A percentile compares a stretch with the other conserved stretches of the same genome.
These are phyloP conservation scores for Boletellus deceptivus DNA, from an alignment of 1,284 basidiomycete genomes.

Conservation along the genomic window DNA sequence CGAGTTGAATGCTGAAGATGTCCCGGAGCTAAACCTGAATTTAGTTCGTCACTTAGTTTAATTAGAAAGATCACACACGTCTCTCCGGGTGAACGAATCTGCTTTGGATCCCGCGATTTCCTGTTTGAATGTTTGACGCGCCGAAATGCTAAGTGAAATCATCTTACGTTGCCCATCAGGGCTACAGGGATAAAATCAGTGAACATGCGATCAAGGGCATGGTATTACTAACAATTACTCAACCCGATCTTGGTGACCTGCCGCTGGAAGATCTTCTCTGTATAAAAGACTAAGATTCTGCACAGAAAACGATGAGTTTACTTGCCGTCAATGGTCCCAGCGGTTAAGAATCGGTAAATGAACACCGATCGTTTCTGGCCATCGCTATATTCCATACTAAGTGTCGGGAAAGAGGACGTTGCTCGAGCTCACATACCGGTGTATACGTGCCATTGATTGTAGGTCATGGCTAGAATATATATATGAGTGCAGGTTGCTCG, in stretches of 20 bases:
- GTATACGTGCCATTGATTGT: constrained; percentile 97
- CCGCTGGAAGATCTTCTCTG: constrained; percentile 86
- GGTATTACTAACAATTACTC: constrained; percentile 68
- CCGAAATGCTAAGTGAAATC: not conserved
- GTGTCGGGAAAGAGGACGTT: not conserved
- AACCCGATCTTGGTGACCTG: constrained; percentile 96
- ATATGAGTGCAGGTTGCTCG: not conserved
- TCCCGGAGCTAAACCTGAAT: constrained; percentile 64
- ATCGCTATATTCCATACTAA: constrained; percentile 54
- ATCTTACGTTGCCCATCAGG: constrained; percentile 61
- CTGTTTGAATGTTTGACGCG: constrained; percentile 28
- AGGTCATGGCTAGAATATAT: constrained; percentile 68
- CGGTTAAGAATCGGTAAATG: constrained; percentile 90
- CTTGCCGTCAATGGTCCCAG: constrained; percentile 74
- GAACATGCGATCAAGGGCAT: not conserved
- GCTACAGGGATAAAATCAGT: constrained; percentile 40
- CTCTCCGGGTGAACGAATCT: constrained; percentile 87
- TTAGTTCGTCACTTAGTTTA: constrained; percentile 5
- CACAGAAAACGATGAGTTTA: constrained; percentile 3
- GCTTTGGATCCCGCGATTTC: constrained; percentile 59
- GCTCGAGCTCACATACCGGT: constrained; percentile 55
- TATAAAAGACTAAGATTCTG: constrained; percentile 4
- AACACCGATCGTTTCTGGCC: constrained; percentile 92
- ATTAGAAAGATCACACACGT: constrained; percentile 48
- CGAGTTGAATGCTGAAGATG: constrained; percentile 84